Evolutionary conservation across 2,329 filamentous ascomycete species (phyloP).

Genomic region (Aureobasidium sp.): DNA sequence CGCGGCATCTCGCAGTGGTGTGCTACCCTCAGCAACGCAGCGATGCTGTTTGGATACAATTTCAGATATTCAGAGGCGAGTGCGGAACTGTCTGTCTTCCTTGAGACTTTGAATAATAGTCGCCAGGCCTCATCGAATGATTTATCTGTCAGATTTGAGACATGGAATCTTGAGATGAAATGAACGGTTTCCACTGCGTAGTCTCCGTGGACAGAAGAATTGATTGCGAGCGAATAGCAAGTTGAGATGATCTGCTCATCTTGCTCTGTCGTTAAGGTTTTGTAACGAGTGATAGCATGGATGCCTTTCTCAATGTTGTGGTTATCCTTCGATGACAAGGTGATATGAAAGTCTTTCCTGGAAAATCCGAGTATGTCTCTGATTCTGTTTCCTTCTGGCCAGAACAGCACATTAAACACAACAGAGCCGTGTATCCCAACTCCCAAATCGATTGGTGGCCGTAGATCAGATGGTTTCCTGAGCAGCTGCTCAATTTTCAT

Average conservation of each 20-base stretch:
- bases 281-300: not conserved
- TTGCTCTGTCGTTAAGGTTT: not conserved
- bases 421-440: not conserved
- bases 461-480: not conserved
- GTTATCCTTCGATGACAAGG: constrained; percentile 2
- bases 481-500: not conserved
- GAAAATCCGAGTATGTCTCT: not conserved
- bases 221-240: not conserved
- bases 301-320: constrained; percentile 15
- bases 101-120: not conserved
- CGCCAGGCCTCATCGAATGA: constrained; percentile 3
- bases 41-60: not conserved
- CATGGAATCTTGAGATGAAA: not conserved
- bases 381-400: constrained; percentile 14
- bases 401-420: constrained; percentile 10
- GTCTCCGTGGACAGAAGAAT: not conserved
- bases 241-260: not conserved
- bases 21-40: not conserved
- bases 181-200: not conserved
- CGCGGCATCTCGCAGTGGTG: not conserved
- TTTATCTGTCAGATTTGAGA: not conserved
- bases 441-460: not conserved
- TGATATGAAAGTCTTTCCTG: constrained; percentile 12
- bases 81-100: not conserved
- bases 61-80: not conserved